Evolutionary conservation across 106 monocot genomes (phyloP), one percentile per base, ranked within the genome.

Genomic region (Agapanthus africanus): DNA sequence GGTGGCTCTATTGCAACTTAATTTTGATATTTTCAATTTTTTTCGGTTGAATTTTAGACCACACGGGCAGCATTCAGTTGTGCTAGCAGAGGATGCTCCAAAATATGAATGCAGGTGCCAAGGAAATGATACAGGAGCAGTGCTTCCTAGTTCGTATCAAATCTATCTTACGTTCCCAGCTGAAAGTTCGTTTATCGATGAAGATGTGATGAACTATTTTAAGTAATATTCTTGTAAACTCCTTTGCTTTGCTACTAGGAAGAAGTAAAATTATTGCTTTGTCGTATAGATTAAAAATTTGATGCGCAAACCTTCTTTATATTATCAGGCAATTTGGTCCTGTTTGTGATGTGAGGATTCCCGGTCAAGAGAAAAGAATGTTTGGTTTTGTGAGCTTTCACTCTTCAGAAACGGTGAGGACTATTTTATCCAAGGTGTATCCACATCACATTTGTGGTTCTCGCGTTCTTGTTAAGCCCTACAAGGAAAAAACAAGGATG

Each of bases 151-250:
- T 39, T 79, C 84, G 18, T 75, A 80, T 63, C 91, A 91, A 70
- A 91, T 91, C 23, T 91, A 91, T 77, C 86, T 91, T 19, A 91
- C 91, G 14, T 91, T 91, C 54, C 86, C 91, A 62, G 81, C 86
- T 30, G 91, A 91, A 65, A 84, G 91, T 70, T 81, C 74, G 7
- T 91, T 91, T 32, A 81, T 71, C 16, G 91, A 91, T 59, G 79
- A 81, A 27, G 91, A 91, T 72, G 86, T 91, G 60, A 62, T 67
- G 18, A 81, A 82, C 60, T 91, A 91, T 51, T 91, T 91, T 66
- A 74, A 71, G 90, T 91, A 91, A 81, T 21, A 18, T 1, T 7
- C 46, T 34, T 33, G 46, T 26, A 68, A 3, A n/a, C n/a, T 22
- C 15, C 26, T 63, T 26, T 34, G 6, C 4, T 42, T 36, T n/a